These are phyloP conservation scores for Wickerhamiella cacticola DNA, from an alignment of 805 yeast genomes.

Conservation along the genomic window DNA sequence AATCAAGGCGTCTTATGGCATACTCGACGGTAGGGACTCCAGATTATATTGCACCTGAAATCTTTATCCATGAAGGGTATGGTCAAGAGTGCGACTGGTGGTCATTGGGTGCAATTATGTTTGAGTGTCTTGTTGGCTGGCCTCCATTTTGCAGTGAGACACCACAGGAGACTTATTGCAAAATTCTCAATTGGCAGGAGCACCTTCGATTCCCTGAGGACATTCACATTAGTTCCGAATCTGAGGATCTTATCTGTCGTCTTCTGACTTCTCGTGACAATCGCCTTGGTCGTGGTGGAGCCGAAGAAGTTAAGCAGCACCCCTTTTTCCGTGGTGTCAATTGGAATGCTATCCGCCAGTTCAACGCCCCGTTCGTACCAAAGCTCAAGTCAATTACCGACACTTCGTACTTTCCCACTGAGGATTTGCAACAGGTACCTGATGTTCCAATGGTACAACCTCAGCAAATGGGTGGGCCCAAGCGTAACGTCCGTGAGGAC, in stretches of 20 bases:
- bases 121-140: constrained; percentile 92
- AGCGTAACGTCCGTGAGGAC: constrained; percentile 66
- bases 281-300: constrained; percentile 85
- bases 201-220: constrained; percentile 83
- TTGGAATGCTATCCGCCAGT: constrained; percentile 79
- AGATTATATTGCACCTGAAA: constrained; percentile 92
- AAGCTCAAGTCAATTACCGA: constrained; percentile 85
- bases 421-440: constrained; percentile 88
- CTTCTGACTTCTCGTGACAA: constrained; percentile 67
- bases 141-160: constrained; percentile 94
- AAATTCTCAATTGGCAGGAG: constrained; percentile 85
- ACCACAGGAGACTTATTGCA: constrained; percentile 85
- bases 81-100: constrained; percentile 98
- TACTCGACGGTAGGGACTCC: constrained; percentile 96
- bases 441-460: constrained; percentile 58
- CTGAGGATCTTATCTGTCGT: constrained; percentile 72
- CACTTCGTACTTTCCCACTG: constrained; percentile 96
- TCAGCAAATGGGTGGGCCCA: constrained; percentile 40
- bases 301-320: constrained; percentile 78
- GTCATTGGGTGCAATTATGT: constrained; percentile 94
- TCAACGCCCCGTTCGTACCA: constrained; percentile 89
- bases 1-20: constrained; percentile 83
- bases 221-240: constrained; percentile 75
- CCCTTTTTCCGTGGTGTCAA: constrained; percentile 94
- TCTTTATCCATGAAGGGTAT: constrained; percentile 82